Conservation (phyloP, 139 green algal genomes). For the Nannochloris sp. region DNA sequence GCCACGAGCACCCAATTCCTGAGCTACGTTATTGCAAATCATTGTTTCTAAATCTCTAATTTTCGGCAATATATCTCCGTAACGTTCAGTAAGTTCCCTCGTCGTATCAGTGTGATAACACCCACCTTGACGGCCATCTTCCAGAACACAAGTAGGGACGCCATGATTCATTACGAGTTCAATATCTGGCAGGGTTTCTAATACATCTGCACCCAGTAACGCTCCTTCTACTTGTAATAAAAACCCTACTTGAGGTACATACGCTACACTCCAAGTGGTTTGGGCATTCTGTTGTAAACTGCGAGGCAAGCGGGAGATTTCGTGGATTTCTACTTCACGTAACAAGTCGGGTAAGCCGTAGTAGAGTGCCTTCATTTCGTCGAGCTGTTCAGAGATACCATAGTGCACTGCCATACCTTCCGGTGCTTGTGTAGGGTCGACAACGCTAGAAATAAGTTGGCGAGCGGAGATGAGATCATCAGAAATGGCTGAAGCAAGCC, state of each 20-base stretch:
- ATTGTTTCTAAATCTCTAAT: constrained; percentile 69
- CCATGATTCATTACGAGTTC: constrained; percentile 42
- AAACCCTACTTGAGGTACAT: constrained; percentile 71
- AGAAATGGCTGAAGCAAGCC: too few species aligned
- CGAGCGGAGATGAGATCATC: too few species aligned
- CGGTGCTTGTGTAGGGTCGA: constrained; percentile 42
- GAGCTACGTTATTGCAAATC: neutral
- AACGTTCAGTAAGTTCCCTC: constrained; percentile 46
- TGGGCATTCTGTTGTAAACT: constrained; percentile 16
- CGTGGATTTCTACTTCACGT: constrained; percentile 44
- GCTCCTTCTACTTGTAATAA: constrained; percentile 38
- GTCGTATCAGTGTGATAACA: constrained; percentile 62
- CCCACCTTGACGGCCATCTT: constrained; percentile 19
- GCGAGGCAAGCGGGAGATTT: constrained; percentile 56
- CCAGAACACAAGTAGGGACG: neutral
- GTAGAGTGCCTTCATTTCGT: constrained; percentile 57
- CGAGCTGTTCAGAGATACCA: constrained; percentile 63
- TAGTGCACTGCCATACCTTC: constrained; percentile 43
- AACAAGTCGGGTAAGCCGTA: constrained; percentile 56
- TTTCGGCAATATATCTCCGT: constrained; percentile 71
- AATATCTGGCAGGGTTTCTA: constrained; percentile 67
- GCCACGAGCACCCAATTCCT: neutral
- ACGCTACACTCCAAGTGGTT: constrained; percentile 64
- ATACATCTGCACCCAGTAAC: constrained; percentile 45
- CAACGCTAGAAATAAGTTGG: constrained; percentile 38